Percentiles rank a stretch among this genome's conserved stretches.
Evolutionary conservation across 1,284 basidiomycete species (phyloP).

Genomic region (Apiotrichum gamsii): DNA sequence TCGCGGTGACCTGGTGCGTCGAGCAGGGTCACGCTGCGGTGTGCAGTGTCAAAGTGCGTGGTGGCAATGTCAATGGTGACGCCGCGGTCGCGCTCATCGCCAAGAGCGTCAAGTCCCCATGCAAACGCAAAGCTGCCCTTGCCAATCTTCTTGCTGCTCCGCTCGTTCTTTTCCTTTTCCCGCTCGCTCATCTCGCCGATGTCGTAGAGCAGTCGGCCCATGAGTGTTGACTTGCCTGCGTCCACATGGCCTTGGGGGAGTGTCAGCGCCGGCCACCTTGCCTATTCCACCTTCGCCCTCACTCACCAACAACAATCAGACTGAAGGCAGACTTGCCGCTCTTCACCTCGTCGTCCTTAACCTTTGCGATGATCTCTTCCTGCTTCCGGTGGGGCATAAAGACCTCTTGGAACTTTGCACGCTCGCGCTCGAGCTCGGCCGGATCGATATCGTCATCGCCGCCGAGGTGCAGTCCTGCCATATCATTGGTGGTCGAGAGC

Average conservation of each 20-base stretch:
- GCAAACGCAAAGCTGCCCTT: conserved; percentile 97
- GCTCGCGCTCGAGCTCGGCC: conserved; percentile 48
- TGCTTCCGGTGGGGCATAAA: conserved; percentile 66
- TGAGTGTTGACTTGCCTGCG: conserved; percentile 95
- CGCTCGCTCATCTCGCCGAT: conserved; percentile 82
- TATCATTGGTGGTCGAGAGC: conserved; percentile 49
- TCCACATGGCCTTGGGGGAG: conserved; percentile 78
- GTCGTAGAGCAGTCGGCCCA: conserved; percentile 90
- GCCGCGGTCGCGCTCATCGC: conserved; percentile 87
- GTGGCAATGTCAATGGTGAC: conserved; percentile 97
- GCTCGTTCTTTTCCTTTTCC: conserved; percentile 73
- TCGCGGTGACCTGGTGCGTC: conserved; percentile 97
- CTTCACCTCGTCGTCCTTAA: conserved; percentile 55
- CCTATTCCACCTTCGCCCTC: too few species aligned
- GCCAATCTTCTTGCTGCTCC: conserved; percentile 82
- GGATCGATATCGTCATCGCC: conserved; percentile 40
- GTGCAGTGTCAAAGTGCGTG: conserved; percentile 69
- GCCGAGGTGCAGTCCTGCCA: conserved; percentile 65
- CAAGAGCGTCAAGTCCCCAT: conserved; percentile 90
- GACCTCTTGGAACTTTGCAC: conserved; percentile 51
- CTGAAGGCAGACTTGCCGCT: conserved; percentile 66
- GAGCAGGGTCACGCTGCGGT: conserved; percentile 79
- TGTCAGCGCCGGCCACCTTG: too few species aligned
- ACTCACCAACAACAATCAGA: conserved; percentile 85
- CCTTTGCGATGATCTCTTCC: conserved; percentile 82